Conservation (phyloP, 371 early-diverging fungal genomes). For the Apophysomyces variabilis region DNA sequence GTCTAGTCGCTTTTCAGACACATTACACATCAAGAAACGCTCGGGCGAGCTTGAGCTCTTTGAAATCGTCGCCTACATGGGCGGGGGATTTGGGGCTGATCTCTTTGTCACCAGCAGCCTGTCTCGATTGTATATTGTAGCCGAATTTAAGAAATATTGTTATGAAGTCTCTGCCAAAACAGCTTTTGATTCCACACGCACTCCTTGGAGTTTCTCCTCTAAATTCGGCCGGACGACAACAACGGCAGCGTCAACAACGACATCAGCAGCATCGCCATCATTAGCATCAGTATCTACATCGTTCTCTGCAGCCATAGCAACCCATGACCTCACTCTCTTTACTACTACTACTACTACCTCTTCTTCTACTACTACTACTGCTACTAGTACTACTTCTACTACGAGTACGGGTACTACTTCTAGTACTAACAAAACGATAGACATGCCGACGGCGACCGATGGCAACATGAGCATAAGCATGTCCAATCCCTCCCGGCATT, state of each 20-base stretch:
- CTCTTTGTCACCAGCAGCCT: slow-evolving; percentile 33
- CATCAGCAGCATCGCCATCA: too few species aligned
- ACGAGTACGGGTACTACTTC: too few species aligned
- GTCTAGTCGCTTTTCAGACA: slow-evolving; percentile 55
- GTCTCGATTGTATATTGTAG: slow-evolving; percentile 43
- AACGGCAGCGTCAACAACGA: too few species aligned
- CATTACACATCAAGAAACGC: slow-evolving; percentile 53
- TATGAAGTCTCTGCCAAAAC: slow-evolving; percentile 12
- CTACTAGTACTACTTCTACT: too few species aligned
- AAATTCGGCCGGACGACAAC: not conserved
- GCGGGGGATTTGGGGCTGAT: slow-evolving; percentile 66
- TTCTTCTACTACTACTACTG: too few species aligned
- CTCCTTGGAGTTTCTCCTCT: not conserved
- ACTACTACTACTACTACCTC: too few species aligned
- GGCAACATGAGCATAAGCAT: too few species aligned
- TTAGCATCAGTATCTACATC: too few species aligned
- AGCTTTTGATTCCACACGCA: not conserved
- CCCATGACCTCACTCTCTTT: too few species aligned
- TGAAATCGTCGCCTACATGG: slow-evolving; percentile 56
- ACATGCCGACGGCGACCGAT: too few species aligned
- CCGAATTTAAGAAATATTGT: slow-evolving; percentile 23
- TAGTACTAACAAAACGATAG: too few species aligned
- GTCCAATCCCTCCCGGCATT: not conserved
- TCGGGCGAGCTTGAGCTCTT: slow-evolving; percentile 57
- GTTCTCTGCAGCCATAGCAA: too few species aligned